Evolutionary conservation across 306 rosid genomes (phyloP), one percentile per base, ranked within the genome.

Genomic region (Castanea mollissima): DNA sequence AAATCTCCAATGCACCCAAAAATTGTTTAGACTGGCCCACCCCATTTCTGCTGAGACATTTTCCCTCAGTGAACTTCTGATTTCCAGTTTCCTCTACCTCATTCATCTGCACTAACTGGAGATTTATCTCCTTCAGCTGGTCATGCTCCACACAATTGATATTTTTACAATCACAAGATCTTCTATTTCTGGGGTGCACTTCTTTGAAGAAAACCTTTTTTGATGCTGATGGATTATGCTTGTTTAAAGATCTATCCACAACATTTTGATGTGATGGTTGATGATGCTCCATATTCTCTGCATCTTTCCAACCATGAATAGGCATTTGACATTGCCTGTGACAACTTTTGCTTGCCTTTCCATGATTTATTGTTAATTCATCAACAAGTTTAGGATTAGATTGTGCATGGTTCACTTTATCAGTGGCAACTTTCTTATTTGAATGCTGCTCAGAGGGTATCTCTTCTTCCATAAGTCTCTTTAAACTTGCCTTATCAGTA

Each of bases 1-100:
- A 87, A 81, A 89, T 86, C 79, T 90, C 88, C 69, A 91, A 82
- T 23, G 93, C 94, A 71, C 91, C 92, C 65, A 87, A 76, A 34
- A 94, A 70, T 57, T 94, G 92, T 69, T 87, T 77, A 34, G 94
- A 86, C 84, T 91, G 80, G 78, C 62, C 80, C 44, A 76, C 84
- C 81, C 88, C 86, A 38, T 84, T 84, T 73, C 83, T 78, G 67
- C 82, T 74, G 34, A 74, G 63, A 81, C 23, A 83, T 51, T 83
- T 77, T 79, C 75, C 87, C 27, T 83, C 77, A 69, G 80, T 78
- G 31, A 89, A 72, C 34, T 85, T 88, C 59, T 82, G 90, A 83
- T 78, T 82, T 35, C 74, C 82, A 35, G 80, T 88, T 78, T 87
- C 90, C 58, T 80, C 82, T 25, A 77, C 87, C 76, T 83, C 86